Conservation (phyloP, 495 filamentous ascomycete genomes). For the Entonaema liquescens region DNA sequence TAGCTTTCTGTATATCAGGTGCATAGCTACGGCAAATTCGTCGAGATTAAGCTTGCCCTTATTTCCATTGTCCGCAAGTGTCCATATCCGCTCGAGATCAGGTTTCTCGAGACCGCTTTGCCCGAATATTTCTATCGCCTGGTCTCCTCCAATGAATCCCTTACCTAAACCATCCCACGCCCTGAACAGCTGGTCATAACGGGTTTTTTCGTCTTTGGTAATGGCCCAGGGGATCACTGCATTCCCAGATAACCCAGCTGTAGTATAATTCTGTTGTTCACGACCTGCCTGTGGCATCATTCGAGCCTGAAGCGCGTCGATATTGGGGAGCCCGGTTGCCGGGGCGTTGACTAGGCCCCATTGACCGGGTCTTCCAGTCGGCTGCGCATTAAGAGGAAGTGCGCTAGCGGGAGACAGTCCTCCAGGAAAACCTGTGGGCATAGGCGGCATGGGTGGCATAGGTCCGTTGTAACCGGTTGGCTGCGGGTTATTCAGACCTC, state of each 20-base stretch:
- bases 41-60: slow-evolving; percentile 94
- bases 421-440: slow-evolving; percentile 83
- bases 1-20: slow-evolving; percentile 95
- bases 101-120: slow-evolving; percentile 92
- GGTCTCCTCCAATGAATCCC: slow-evolving; percentile 91
- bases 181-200: slow-evolving; percentile 94
- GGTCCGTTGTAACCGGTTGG: slow-evolving; percentile 74
- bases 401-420: slow-evolving; percentile 70
- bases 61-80: slow-evolving; percentile 90
- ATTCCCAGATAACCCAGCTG: slow-evolving; percentile 86
- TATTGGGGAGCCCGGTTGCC: slow-evolving; percentile 87
- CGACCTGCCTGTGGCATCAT: slow-evolving; percentile 98
- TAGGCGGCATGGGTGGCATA: slow-evolving; percentile 91
- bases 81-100: slow-evolving; percentile 95
- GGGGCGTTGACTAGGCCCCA: slow-evolving; percentile 98
- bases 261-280: slow-evolving; percentile 86
- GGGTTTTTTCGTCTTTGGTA: slow-evolving; percentile 97
- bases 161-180: slow-evolving; percentile 97
- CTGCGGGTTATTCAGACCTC: slow-evolving; percentile 59
- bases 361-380: slow-evolving; percentile 95
- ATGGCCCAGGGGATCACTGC: slow-evolving; percentile 98
- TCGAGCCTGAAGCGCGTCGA: slow-evolving; percentile 89
- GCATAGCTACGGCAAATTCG: slow-evolving; percentile 99
- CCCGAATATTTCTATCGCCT: slow-evolving; percentile 95
- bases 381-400: slow-evolving; percentile 83